Conservation (phyloP, 768 basidiomycete genomes). For the Scleroderma citrinum region DNA sequence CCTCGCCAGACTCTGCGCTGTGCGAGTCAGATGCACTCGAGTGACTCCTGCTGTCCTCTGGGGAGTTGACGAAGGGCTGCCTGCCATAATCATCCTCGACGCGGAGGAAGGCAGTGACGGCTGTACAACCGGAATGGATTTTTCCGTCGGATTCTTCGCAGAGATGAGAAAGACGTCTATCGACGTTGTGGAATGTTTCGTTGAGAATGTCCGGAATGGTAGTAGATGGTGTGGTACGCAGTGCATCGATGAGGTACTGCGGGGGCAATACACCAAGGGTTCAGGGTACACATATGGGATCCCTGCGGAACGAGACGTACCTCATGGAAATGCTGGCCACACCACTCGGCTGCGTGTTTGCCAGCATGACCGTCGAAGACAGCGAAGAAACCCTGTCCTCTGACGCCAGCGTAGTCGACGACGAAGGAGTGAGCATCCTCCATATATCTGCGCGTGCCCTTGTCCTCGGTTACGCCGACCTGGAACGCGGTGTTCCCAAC, state of each 20-base stretch:
- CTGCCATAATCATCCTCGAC: slow-evolving; percentile 75
- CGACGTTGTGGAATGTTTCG: slow-evolving; percentile 91
- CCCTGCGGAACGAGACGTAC: slow-evolving; percentile 31
- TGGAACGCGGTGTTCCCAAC: slow-evolving; percentile 57
- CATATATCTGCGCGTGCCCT: slow-evolving; percentile 88
- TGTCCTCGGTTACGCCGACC: slow-evolving; percentile 72
- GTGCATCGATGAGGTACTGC: slow-evolving; percentile 62
- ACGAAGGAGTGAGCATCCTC: slow-evolving; percentile 97
- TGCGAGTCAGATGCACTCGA: slow-evolving; percentile 36
- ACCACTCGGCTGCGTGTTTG: slow-evolving; percentile 99
- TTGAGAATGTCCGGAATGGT: slow-evolving; percentile 87
- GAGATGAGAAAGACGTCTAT: slow-evolving; percentile 73
- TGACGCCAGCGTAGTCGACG: slow-evolving; percentile 84
- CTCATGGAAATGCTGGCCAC: slow-evolving; percentile 93
- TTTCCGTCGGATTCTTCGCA: slow-evolving; percentile 85
- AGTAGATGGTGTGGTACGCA: slow-evolving; percentile 51
- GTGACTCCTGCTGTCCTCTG: slow-evolving; percentile 23
- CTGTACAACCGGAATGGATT: slow-evolving; percentile 96
- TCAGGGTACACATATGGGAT: slow-evolving; percentile 3
- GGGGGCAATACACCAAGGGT: slow-evolving; percentile 4
- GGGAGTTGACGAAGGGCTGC: slow-evolving; percentile 56
- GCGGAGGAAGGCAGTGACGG: slow-evolving; percentile 91
- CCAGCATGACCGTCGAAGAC: slow-evolving; percentile 99
- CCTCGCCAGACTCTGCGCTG: slow-evolving; percentile 41
- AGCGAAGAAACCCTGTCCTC: slow-evolving; percentile 97